These are phyloP conservation scores for Crataegus laevigata DNA, from an alignment of 306 rosid genomes.

Conservation along the genomic window DNA sequence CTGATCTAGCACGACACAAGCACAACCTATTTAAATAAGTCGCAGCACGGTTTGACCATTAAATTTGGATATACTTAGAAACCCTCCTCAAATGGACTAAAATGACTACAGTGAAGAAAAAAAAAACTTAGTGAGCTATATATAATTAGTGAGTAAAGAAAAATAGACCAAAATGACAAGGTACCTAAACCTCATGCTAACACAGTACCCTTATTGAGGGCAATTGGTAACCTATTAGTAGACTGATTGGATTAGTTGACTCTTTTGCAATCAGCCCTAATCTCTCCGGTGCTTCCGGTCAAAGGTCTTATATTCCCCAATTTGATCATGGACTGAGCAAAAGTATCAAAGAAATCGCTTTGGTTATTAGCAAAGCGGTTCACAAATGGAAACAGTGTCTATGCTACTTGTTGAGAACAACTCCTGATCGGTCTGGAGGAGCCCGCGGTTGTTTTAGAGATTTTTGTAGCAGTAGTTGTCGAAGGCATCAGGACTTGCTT, in stretches of 20 bases:
- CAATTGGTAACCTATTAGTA: conserved; percentile 6
- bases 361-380: conserved; percentile 23
- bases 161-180: neutral
- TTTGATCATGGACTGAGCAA: conserved; percentile 32
- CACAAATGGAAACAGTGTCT: conserved; percentile 16
- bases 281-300: conserved; percentile 31
- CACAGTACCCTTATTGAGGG: neutral
- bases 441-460: conserved; percentile 27
- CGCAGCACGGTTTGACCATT: too few relatives aligned
- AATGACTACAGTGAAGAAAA: too few relatives aligned
- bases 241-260: conserved; percentile 14
- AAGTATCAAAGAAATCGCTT: conserved; percentile 19
- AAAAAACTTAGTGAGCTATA: too few relatives aligned
- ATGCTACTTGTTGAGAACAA: conserved; percentile 18
- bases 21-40: too few relatives aligned
- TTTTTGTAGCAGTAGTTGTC: conserved; percentile 39
- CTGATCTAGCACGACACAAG: too few relatives aligned
- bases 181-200: neutral
- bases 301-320: conserved; percentile 30
- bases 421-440: conserved; percentile 33
- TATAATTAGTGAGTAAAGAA: neutral
- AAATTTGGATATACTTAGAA: too few relatives aligned
- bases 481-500: conserved; percentile 20
- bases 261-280: conserved; percentile 27
- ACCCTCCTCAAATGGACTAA: too few relatives aligned